Evolutionary conservation across 495 filamentous ascomycete genomes (phyloP), one percentile per base, ranked within the genome.

Genomic region (Aspergillus hancockii): DNA sequence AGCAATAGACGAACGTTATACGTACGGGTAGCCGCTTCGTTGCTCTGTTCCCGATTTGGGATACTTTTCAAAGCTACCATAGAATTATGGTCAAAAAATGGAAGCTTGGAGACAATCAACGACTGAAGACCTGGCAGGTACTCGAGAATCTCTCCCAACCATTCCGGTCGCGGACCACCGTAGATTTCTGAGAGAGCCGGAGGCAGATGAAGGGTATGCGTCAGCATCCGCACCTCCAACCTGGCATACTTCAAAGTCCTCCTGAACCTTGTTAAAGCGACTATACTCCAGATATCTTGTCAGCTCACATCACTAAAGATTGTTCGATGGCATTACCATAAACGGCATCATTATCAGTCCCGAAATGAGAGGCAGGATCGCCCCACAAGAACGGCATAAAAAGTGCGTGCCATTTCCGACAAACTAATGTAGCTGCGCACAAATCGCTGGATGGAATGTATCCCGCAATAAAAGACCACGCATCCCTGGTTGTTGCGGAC

Each of bases 161-260:
- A 89, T 51, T 79, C 81, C 12, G 77, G 74, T 55, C 83, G 81
- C 5, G 85, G 84, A 13, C 84, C 82, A 60, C 80, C 84, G 69
- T 87, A 89, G 45, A 87, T 81, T 65, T 89, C 86, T 8, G 84
- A 83, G 23, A 86, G 74, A 18, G 86, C 85, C 14, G 86, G 85
- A 13, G 85, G 85, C n/a, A 89, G 74, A 69, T 88, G 84, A 34
- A 89, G 76, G 0, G 86, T 89, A 63, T 88, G 86, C 14, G 83
- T 87, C 31, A 86, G 67, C 45, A 77, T 72, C 25, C 84, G 72
- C 19, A 88, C 81, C 54, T 78, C 73, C 47, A 73, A 67, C 22
- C 86, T 74, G 8, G 83, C 80, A 71, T 78, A 78, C 57, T 71
- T 79, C 22, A 89, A 72, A 9, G 81, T 84, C 53, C 84, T 80